Evolutionary conservation across 129 eudicot genomes (phyloP).

Genomic region (Deinandra increscens): DNA sequence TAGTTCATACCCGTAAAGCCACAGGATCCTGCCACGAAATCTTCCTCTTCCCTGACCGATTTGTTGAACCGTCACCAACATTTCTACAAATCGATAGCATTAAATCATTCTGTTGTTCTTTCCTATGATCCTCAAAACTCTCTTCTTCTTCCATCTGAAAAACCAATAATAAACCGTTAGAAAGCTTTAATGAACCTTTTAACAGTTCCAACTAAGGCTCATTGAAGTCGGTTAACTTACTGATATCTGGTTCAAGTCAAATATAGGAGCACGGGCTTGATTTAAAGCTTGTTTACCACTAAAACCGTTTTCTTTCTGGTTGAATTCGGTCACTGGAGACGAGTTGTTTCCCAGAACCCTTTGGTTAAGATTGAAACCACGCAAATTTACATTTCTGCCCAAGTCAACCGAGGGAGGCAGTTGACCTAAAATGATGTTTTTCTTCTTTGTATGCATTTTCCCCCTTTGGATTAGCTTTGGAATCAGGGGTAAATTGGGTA

Average conservation of each 20-base stretch:
- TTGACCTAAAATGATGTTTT: conserved; percentile 17
- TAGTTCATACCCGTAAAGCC: conserved; percentile 73
- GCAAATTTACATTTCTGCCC: conserved; percentile 27
- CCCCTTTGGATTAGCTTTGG: conserved; percentile 38
- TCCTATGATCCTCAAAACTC: conserved; percentile 41
- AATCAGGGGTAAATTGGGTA: conserved; percentile 35
- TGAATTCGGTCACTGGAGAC: conserved; percentile 40
- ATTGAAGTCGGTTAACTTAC: conserved; percentile 30
- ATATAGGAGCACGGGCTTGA: conserved; percentile 51
- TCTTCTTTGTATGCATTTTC: conserved; percentile 37
- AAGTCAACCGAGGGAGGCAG: conserved; percentile 18
- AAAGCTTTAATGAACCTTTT: not conserved
- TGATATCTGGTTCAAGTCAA: conserved; percentile 74
- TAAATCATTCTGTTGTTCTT: conserved; percentile 53
- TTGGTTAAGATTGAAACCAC: conserved; percentile 38
- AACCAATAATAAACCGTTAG: not conserved
- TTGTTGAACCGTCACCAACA: conserved; percentile 62
- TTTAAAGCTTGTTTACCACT: conserved; percentile 33
- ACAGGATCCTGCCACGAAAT: conserved; percentile 96
- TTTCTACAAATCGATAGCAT: conserved; percentile 66
- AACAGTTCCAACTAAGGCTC: not conserved
- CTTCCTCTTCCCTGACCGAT: conserved; percentile 74
- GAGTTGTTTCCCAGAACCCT: conserved; percentile 29
- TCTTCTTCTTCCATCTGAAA: conserved; percentile 71
- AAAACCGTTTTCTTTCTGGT: conserved; percentile 38